phyloP scores from a whole-genome alignment of 352 stramenopile genomes.

The Pythium biforme region DNA sequence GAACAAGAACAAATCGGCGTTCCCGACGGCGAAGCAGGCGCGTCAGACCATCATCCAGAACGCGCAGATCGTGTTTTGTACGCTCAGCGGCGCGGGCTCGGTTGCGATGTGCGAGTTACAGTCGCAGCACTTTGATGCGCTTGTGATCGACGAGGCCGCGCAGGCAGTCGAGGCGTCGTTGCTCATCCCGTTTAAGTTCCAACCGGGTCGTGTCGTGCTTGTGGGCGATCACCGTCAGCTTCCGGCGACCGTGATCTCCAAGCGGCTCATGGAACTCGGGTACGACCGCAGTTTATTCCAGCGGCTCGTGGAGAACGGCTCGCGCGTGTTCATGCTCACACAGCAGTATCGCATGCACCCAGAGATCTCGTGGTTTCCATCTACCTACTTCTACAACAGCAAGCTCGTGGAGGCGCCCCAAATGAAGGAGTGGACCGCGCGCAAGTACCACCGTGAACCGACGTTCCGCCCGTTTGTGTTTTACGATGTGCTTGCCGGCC shows the following conservation, averaged over 20 bases:
- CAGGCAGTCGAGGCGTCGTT: constrained; percentile 95
- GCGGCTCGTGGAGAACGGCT: constrained; percentile 87
- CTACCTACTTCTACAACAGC: constrained; percentile 92
- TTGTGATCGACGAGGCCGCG: constrained; percentile 97
- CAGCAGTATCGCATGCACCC: constrained; percentile 98
- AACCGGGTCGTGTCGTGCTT: constrained; percentile 75
- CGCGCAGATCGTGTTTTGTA: constrained; percentile 85
- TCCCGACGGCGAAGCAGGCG: constrained; percentile 49
- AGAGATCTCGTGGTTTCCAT: constrained; percentile 95
- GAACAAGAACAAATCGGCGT: constrained; percentile 56
- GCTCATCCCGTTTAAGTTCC: constrained; percentile 96
- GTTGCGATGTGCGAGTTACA: constrained; percentile 87
- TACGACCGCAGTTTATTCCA: constrained; percentile 97
- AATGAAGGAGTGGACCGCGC: constrained; percentile 72
- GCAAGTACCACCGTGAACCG: constrained; percentile 53
- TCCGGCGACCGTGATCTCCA: constrained; percentile 96
- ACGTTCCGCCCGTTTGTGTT: constrained; percentile 67
- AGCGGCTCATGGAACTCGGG: constrained; percentile 70
- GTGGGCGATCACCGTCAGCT: constrained; percentile 97
- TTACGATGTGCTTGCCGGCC: constrained; percentile 52
- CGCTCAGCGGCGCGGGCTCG: constrained; percentile 75
- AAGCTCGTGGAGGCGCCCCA: constrained; percentile 85
- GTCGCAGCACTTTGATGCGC: constrained; percentile 91
- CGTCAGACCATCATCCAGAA: constrained; percentile 70
- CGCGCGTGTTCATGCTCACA: constrained; percentile 86